Evolutionary conservation across 2,329 filamentous ascomycete species (phyloP).

Genomic region (Phialophora tarda): DNA sequence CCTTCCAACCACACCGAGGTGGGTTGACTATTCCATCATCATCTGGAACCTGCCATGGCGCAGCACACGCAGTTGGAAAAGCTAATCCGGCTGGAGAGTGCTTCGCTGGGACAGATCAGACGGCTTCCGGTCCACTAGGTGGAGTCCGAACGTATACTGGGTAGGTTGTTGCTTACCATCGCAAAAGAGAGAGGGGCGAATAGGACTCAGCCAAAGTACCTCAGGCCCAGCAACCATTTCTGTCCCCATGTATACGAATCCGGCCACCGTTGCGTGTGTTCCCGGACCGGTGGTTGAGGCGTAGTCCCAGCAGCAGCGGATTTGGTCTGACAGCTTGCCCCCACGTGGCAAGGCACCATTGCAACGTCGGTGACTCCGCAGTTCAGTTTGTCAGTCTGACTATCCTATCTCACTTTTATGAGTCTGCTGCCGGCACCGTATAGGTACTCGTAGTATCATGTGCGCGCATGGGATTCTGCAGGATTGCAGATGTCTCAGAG

Average conservation of each 20-base stretch:
- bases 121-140: background rate
- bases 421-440: background rate
- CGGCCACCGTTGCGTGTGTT: conserved; percentile 10
- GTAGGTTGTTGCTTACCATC: background rate
- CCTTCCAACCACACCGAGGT: background rate
- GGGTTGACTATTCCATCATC: background rate
- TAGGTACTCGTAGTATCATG: conserved; percentile 5
- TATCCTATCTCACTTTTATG: background rate
- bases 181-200: background rate
- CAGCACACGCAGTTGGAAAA: conserved; percentile 9
- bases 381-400: background rate
- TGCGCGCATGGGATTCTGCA: background rate
- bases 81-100: conserved; percentile 1
- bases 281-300: conserved; percentile 4
- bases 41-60: conserved; percentile 14
- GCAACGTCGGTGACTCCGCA: conserved; percentile 7
- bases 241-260: background rate
- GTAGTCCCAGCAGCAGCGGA: conserved; percentile 7
- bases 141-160: conserved; percentile 1
- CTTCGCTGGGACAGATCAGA: background rate
- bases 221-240: conserved; percentile 1
- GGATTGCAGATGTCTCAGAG: conserved; percentile 16
- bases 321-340: conserved; percentile 8
- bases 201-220: background rate
- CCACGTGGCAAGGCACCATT: background rate